These are phyloP conservation scores for Lupinus albus DNA, from an alignment of 306 rosid species.

Conservation along the genomic window DNA sequence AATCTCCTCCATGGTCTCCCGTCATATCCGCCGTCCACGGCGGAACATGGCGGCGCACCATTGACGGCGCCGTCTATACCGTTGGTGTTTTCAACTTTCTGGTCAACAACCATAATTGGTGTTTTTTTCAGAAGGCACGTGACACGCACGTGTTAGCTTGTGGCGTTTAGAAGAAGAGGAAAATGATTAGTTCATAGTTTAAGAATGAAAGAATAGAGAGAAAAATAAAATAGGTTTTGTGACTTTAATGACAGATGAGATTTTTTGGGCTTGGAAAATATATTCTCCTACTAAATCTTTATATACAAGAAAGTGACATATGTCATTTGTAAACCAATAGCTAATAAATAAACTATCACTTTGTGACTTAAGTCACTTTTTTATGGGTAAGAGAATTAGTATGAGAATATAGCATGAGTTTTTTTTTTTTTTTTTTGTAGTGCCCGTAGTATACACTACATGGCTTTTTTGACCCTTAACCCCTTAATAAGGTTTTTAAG, in stretches of 20 bases:
- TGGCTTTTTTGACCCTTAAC: slow-evolving; percentile 62
- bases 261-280: too few species aligned
- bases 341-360: too few species aligned
- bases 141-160: slow-evolving; percentile 43
- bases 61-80: slow-evolving; percentile 47
- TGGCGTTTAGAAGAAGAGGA: slow-evolving; percentile 55
- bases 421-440: slow-evolving; percentile 22
- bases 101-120: slow-evolving; percentile 65
- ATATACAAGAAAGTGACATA: too few species aligned
- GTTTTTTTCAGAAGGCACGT: slow-evolving; percentile 57
- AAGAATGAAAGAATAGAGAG: slow-evolving; percentile 34
- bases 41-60: slow-evolving; percentile 56
- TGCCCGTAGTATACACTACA: slow-evolving; percentile 41
- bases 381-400: too few species aligned
- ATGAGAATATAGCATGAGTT: too few species aligned
- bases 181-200: slow-evolving; percentile 38
- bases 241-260: slow-evolving; percentile 45
- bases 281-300: too few species aligned
- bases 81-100: slow-evolving; percentile 45
- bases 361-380: too few species aligned
- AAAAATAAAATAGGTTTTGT: slow-evolving; percentile 21
- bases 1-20: slow-evolving; percentile 71
- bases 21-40: slow-evolving; percentile 61
- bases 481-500: slow-evolving; percentile 48
- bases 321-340: too few species aligned